These are phyloP conservation scores for Sphaerostilbella broomeana DNA, from an alignment of 2,329 filamentous ascomycete species.

Conservation along the genomic window DNA sequence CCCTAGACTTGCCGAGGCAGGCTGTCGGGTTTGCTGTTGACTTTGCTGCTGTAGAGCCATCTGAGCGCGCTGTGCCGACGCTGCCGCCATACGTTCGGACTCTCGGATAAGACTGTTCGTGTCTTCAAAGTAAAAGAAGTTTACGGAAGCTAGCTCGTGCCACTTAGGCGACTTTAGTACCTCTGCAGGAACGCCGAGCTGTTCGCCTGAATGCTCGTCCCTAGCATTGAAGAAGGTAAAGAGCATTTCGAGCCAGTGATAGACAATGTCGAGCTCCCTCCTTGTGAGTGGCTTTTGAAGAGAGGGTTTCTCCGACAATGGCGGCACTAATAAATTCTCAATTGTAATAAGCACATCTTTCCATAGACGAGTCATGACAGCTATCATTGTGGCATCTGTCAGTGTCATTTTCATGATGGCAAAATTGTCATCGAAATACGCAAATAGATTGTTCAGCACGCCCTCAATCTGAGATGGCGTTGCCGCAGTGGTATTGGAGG, in stretches of 20 bases:
- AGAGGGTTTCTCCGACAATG: conserved; percentile 89
- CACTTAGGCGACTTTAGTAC: conserved; percentile 96
- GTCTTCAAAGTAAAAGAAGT: conserved; percentile 97
- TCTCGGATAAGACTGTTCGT: conserved; percentile 88
- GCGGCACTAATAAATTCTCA: conserved; percentile 83
- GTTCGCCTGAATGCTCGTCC: conserved; percentile 73
- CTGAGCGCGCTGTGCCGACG: conserved; percentile 69
- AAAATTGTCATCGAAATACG: conserved; percentile 98
- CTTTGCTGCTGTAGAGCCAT: conserved; percentile 53
- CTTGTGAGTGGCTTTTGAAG: conserved; percentile 75
- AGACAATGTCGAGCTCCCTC: conserved; percentile 89
- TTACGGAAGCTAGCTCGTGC: conserved; percentile 90
- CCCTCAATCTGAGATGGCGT: conserved; percentile 70
- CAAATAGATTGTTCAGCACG: conserved; percentile 76
- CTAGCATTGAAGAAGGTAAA: conserved; percentile 93
- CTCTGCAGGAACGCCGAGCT: conserved; percentile 81
- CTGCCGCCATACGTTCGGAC: conserved; percentile 92
- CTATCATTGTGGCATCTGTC: conserved; percentile 92
- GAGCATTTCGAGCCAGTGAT: conserved; percentile 85
- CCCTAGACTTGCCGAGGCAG: conserved; percentile 51
- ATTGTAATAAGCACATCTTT: conserved; percentile 94
- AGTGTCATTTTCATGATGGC: conserved; percentile 97
- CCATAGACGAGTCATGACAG: conserved; percentile 97
- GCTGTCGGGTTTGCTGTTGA: conserved; percentile 56
- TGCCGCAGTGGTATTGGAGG: conserved; percentile 49